phyloP scores from a whole-genome alignment of 164 flowering plant species.

The Sedum album region DNA sequence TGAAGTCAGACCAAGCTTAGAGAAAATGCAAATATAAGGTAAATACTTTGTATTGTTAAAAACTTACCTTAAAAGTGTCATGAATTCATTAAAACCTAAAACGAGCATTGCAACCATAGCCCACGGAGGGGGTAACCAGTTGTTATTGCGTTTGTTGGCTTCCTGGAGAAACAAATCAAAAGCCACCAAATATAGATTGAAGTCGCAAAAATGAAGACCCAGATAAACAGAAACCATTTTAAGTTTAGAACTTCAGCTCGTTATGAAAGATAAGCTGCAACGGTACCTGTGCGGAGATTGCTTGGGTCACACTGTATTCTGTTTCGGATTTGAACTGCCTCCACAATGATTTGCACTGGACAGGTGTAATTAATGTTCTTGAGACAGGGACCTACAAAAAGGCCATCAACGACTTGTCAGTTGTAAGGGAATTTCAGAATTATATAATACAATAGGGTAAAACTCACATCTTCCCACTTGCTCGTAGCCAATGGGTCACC shows the following conservation, averaged over 20 bases:
- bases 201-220: neutral
- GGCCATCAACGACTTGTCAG: neutral
- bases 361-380: conserved; percentile 75
- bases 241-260: neutral
- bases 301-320: conserved; percentile 79
- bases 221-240: too few relatives aligned
- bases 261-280: neutral
- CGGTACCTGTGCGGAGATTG: conserved; percentile 78
- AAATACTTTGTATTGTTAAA: neutral
- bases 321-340: conserved; percentile 84
- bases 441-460: neutral
- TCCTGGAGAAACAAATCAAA: conserved; percentile 41
- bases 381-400: conserved; percentile 46
- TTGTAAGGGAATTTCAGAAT: neutral
- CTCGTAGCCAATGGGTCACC: conserved; percentile 89
- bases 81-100: conserved; percentile 89
- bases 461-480: conserved; percentile 86
- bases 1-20: neutral
- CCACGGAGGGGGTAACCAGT: conserved; percentile 98
- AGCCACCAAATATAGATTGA: neutral
- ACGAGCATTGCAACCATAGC: conserved; percentile 67
- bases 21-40: neutral
- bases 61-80: conserved; percentile 75
- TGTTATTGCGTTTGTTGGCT: conserved; percentile 72
- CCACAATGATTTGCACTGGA: conserved; percentile 88